These are phyloP conservation scores for Marsdenia floribunda DNA, from an alignment of 257 asterid species.

Conservation along the genomic window DNA sequence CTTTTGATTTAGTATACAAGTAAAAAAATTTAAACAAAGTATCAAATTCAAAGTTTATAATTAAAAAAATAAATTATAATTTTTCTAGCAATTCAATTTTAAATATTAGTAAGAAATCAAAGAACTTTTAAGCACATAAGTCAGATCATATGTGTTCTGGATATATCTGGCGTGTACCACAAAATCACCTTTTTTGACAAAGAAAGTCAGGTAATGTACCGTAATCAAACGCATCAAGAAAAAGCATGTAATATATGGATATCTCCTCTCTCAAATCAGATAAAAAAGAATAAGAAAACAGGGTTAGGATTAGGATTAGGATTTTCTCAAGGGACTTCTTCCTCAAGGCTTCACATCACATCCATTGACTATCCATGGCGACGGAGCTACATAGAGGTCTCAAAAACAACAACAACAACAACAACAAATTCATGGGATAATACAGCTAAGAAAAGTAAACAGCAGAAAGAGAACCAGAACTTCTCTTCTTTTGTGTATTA, in stretches of 20 bases:
- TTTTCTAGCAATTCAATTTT: too few species aligned
- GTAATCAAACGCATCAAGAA: conserved; percentile 5
- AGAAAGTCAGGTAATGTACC: neutral
- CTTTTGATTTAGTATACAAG: neutral
- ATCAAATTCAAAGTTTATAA: too few species aligned
- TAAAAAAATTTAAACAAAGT: too few species aligned
- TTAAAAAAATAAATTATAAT: too few species aligned
- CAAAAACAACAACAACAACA: neutral
- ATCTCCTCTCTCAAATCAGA: neutral
- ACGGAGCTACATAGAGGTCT: neutral
- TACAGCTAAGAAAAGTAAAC: neutral
- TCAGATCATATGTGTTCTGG: neutral
- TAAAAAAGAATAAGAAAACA: neutral
- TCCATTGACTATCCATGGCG: neutral
- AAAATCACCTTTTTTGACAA: neutral
- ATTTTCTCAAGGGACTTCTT: neutral
- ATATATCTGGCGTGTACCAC: neutral
- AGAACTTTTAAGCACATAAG: neutral
- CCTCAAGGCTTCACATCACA: neutral
- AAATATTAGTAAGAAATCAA: too few species aligned
- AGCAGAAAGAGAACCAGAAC: neutral
- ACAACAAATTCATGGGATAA: neutral
- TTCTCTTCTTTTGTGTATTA: too few species aligned
- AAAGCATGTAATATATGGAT: neutral
- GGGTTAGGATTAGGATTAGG: neutral